Conservation (phyloP, 2,329 filamentous ascomycete genomes). For the Penicillium sp. region DNA sequence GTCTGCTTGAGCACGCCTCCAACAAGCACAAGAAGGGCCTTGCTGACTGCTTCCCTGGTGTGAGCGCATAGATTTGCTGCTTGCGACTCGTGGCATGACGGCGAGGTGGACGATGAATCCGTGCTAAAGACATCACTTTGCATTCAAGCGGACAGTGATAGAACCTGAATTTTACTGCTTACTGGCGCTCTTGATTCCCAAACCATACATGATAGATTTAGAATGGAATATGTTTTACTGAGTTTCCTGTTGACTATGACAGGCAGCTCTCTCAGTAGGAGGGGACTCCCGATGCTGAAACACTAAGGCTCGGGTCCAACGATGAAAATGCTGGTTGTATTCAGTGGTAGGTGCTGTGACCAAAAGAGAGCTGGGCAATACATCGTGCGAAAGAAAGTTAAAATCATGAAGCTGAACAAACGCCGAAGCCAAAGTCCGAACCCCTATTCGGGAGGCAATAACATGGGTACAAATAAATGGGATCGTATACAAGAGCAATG, state of each 20-base stretch:
- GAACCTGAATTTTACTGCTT: background rate
- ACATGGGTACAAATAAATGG: background rate
- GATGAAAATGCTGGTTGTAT: background rate
- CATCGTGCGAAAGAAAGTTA: background rate
- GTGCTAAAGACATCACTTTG: background rate
- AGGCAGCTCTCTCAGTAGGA: background rate
- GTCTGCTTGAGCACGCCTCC: slow-evolving; percentile 68
- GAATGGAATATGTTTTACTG: background rate
- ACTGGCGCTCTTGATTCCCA: slow-evolving; percentile 5
- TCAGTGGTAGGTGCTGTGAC: background rate
- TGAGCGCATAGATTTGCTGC: slow-evolving; percentile 14
- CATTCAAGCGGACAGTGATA: slow-evolving; percentile 2
- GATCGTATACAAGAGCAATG: slow-evolving; percentile 3
- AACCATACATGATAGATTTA: slow-evolving; percentile 1
- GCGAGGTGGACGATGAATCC: background rate
- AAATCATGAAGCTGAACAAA: background rate
- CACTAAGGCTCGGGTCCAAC: too few species aligned
- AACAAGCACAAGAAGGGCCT: slow-evolving; percentile 79
- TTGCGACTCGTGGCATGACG: background rate
- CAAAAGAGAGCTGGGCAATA: background rate
- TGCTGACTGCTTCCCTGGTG: slow-evolving; percentile 68
- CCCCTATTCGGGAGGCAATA: background rate
- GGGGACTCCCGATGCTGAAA: background rate
- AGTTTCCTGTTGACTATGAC: background rate
- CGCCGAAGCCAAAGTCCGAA: background rate